Base-by-base conservation (phyloP, 805 yeast species). In the Barnettozyma salicaria region DNA sequence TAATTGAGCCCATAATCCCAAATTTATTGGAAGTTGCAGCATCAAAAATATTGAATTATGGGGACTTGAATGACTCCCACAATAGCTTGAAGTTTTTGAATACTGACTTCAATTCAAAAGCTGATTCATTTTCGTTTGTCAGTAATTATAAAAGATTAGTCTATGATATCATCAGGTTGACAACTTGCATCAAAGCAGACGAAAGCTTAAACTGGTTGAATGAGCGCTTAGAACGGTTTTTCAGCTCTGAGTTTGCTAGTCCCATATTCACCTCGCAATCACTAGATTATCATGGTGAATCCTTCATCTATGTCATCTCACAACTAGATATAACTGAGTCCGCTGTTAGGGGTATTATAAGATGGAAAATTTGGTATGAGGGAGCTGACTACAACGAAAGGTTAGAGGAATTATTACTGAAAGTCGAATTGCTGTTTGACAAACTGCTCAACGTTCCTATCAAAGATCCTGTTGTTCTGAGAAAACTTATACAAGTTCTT, bases 331-430 rank as follows among this genome's bases (percentile, higher is more conserved):
- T 88, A 19, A 85, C 88, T 19, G 97, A 90, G 59, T 81, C 95
- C 24, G 81, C 94, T 48, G 75, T 92, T 23, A 74, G 95, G 42
- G 98, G 97, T 25, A 80, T 94, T 18, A 79, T 92, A 10, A 74
- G 99, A 54, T 94, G 99, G 98, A 77, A 86, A 50, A 78, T 87
- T 13, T 90, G 97, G 96, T 88, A 86, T 50, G 70, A 61, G 24
- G 76, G 77, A 6, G 70, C 67, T 5, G 67, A 63, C 32, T 68
- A 64, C 41, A 68, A 74, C 35, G 78, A 73, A 25, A 63, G 64
- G 26, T 65, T 76, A 11, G 79, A 78, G 34, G 66, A 57, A 16
- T 65, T 76, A 37, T 62, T 77, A 36, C 66, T 65, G 31, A 70
- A 71, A 34, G 77, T 82, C 8, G 88, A 85, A 53, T 72, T 68